Conservation (phyloP, 164 flowering plant genomes). For the Protea cynaroides region DNA sequence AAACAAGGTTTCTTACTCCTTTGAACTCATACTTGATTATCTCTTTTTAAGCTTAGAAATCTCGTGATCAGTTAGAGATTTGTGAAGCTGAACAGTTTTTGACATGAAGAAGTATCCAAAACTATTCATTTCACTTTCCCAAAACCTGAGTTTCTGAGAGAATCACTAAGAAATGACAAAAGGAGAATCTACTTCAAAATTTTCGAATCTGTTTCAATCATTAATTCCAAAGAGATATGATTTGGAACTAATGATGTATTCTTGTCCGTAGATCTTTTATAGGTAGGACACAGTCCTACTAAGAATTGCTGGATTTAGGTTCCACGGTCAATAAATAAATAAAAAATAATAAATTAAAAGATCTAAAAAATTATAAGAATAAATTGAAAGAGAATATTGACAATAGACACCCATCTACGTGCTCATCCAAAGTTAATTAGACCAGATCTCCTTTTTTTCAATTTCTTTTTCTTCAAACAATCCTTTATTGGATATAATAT, state of each 20-base stretch:
- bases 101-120: slow-evolving; percentile 37
- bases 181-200: neutral
- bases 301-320: too few species aligned
- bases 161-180: neutral
- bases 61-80: slow-evolving; percentile 59
- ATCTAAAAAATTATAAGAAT: too few species aligned
- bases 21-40: slow-evolving; percentile 57
- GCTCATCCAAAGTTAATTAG: too few species aligned
- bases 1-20: slow-evolving; percentile 60
- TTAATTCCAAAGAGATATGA: too few species aligned
- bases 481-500: too few species aligned
- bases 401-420: too few species aligned
- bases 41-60: slow-evolving; percentile 51
- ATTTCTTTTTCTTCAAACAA: too few species aligned
- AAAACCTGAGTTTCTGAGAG: neutral
- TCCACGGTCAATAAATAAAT: too few species aligned
- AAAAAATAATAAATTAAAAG: too few species aligned
- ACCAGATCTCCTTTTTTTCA: too few species aligned
- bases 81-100: slow-evolving; percentile 66
- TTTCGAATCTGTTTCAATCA: neutral
- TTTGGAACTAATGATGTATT: neutral
- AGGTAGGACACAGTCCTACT: too few species aligned
- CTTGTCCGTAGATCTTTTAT: slow-evolving; percentile 2
- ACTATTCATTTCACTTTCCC: neutral
- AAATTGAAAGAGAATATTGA: too few species aligned